Evolutionary conservation across 2,329 filamentous ascomycete species (phyloP), one percentile per base, ranked within the genome.

Genomic region (Nemania bipapillata): DNA sequence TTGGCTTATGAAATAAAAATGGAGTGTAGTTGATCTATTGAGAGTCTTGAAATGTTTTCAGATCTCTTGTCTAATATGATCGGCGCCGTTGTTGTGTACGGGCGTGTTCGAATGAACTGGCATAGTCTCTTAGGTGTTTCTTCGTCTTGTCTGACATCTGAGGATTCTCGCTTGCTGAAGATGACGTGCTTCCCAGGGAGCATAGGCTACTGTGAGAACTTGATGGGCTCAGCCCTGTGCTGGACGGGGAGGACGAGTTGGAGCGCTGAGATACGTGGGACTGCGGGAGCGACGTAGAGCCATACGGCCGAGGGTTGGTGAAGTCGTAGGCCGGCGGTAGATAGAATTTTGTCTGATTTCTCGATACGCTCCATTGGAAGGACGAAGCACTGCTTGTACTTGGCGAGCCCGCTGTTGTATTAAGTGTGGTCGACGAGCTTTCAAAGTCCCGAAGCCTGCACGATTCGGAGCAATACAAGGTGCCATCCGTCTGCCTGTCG

Each of bases 381-480:
- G 84, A 81, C 79, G 84, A 88, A 54, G 85, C 79, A 49, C 84
- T 82, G 63, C 82, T 80, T 63, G 87, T 83, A 63, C 84, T 82
- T 56, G 87, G 86, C 11, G 88, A 89, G 77, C 85, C 88, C 61
- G 86, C 84, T 57, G 86, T 84, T 4, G 89, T 88, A 78, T 85
- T 84, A 15, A 86, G 82, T 59, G 84, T 82, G 17, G 83, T 81
- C 12, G 85, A 76, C 5, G 84, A 89, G 81, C 89, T 90, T 81
- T 97, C 94, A 75, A 95, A 90, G 82, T 97, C 94, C 73, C 92
- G 91, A 52, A 97, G 86, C 73, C 93, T 89, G 86, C 94, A 97
- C 32, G 92, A 89, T 83, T 97, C 94, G 54, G 93, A 97, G 86
- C 94, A 97, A 86, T 97, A 97, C 73, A 92, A 89, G 70, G 90